Conservation (phyloP, 2,329 filamentous ascomycete genomes). For the Penicillium paneum region DNA sequence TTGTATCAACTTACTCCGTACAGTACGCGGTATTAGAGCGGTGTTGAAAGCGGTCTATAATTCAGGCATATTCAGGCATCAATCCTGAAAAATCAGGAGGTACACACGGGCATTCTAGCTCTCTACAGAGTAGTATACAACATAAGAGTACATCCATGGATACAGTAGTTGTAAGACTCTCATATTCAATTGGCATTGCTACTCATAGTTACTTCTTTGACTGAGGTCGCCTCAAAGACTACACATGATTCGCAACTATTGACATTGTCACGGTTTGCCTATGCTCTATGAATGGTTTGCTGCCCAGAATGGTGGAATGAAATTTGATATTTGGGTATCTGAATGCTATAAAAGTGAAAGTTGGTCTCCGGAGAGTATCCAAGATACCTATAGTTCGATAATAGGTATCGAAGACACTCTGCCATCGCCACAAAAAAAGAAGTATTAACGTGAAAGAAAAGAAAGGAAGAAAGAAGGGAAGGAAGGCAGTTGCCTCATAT, state of each 20-base stretch:
- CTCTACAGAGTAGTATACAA: neutral
- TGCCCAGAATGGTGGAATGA: neutral
- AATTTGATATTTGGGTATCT: conserved; percentile 15
- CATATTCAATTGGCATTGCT: neutral
- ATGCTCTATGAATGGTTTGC: neutral
- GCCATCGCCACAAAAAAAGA: neutral
- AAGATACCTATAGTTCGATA: neutral
- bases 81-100: no score
- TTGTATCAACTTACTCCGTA: no score
- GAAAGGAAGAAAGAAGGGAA: neutral
- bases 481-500: neutral
- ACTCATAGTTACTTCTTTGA: neutral
- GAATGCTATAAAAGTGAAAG: neutral
- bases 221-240: neutral
- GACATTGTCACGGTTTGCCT: neutral
- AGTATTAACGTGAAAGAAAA: neutral
- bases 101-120: neutral
- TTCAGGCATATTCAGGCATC: no score
- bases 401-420: neutral
- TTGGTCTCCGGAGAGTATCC: neutral
- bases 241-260: no score
- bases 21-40: no score
- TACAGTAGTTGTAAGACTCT: no score
- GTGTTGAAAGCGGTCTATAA: no score
- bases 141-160: no score